A percentile compares a stretch with the other conserved stretches of the same genome.
Conservation (phyloP, 2,329 filamentous ascomycete species). For the Paecilomyces niveus region DNA sequence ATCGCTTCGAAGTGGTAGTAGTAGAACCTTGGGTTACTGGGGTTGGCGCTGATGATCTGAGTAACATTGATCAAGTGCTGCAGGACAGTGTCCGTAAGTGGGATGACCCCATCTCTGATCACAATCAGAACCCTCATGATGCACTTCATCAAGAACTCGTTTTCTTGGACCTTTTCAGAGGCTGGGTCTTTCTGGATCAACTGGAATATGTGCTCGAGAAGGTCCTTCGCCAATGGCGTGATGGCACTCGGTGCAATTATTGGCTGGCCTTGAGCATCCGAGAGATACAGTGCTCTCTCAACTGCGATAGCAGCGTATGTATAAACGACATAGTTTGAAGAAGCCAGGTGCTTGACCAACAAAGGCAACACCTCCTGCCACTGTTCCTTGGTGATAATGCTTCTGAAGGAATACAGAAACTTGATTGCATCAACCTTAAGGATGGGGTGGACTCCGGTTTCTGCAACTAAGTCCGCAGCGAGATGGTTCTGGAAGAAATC, state of each 20-base stretch:
- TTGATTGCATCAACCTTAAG: slow-evolving; percentile 98
- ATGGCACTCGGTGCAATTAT: slow-evolving; percentile 77
- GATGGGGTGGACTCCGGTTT: slow-evolving; percentile 66
- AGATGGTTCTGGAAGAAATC: slow-evolving; percentile 94
- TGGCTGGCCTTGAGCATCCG: slow-evolving; percentile 65
- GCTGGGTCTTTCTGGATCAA: slow-evolving; percentile 79
- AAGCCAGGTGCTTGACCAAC: slow-evolving; percentile 83
- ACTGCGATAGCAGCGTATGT: slow-evolving; percentile 95
- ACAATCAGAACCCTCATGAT: slow-evolving; percentile 97
- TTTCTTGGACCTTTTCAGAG: slow-evolving; percentile 92
- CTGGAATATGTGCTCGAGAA: slow-evolving; percentile 83
- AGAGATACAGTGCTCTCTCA: slow-evolving; percentile 83
- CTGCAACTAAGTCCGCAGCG: slow-evolving; percentile 75
- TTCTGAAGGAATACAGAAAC: slow-evolving; percentile 94
- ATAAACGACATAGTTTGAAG: slow-evolving; percentile 91
- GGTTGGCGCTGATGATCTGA: slow-evolving; percentile 85
- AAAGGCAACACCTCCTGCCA: slow-evolving; percentile 87
- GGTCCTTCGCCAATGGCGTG: slow-evolving; percentile 72
- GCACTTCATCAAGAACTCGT: slow-evolving; percentile 97
- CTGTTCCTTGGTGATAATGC: slow-evolving; percentile 82
- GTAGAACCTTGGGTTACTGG: slow-evolving; percentile 95
- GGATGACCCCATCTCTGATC: slow-evolving; percentile 71
- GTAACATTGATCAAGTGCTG: slow-evolving; percentile 83
- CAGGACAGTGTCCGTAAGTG: slow-evolving; percentile 70
- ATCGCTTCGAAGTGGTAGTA: slow-evolving; percentile 97